These are phyloP conservation scores for Pelargonium fulgidum DNA, from an alignment of 441 rosid genomes.

Conservation along the genomic window DNA sequence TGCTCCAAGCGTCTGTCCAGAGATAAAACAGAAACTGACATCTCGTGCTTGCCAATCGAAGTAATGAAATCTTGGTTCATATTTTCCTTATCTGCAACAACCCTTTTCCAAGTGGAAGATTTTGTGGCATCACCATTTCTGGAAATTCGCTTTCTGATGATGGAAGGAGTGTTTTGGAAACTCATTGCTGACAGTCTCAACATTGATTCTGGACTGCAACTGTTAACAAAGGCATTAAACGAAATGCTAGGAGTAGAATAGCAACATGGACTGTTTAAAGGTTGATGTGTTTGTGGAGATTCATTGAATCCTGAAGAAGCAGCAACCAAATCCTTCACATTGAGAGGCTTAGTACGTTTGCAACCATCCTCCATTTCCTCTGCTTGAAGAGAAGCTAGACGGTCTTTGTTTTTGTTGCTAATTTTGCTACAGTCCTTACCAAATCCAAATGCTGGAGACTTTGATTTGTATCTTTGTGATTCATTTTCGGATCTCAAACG, in stretches of 20 bases:
- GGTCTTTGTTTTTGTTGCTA: not conserved
- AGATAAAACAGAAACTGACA: conserved; percentile 17
- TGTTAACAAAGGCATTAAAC: not conserved
- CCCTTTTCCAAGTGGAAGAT: not conserved
- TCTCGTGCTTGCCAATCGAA: conserved; percentile 7
- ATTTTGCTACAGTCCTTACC: not conserved
- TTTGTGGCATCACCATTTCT: not conserved
- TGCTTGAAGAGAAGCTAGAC: not conserved
- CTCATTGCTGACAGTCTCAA: conserved; percentile 27
- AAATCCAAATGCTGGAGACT: conserved; percentile 3
- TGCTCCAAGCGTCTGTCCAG: conserved; percentile 14
- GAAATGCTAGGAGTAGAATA: conserved; percentile 14
- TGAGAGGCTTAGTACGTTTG: conserved; percentile 2
- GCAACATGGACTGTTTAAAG: conserved; percentile 14
- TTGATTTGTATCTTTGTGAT: not conserved
- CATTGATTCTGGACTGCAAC: conserved; percentile 20
- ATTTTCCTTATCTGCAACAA: not conserved
- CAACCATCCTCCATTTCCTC: conserved; percentile 5
- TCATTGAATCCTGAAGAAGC: not conserved
- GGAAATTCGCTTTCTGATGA: conserved; percentile 24
- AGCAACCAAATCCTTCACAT: conserved; percentile 7
- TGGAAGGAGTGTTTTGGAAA: conserved; percentile 29
- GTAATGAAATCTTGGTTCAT: conserved; percentile 14
- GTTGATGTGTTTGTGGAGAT: not conserved
- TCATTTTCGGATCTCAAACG: conserved; percentile 4